Percentiles rank a stretch among this genome's conserved stretches.
Evolutionary conservation across 371 early-diverging fungal species (phyloP).

Genomic region (Mortierella sp.): DNA sequence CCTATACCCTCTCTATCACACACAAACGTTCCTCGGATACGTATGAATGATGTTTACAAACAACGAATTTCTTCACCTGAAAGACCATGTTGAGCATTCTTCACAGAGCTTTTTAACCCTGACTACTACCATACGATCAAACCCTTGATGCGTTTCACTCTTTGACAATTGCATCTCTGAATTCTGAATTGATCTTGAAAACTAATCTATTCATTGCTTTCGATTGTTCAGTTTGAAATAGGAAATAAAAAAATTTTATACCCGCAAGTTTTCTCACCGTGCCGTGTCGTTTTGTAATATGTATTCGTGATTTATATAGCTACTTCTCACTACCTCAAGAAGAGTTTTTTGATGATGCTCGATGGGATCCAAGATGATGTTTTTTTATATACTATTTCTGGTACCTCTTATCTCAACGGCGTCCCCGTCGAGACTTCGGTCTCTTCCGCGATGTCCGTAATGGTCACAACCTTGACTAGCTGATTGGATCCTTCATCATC

Average conservation of each 20-base stretch:
- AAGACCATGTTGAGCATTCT: constrained; percentile 58
- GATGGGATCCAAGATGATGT: constrained; percentile 46
- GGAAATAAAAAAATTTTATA: constrained; percentile 2
- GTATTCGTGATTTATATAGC: constrained; percentile 4
- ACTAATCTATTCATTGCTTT: background rate
- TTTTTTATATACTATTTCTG: constrained; percentile 47
- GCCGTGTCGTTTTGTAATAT: background rate
- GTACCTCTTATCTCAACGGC: constrained; percentile 56
- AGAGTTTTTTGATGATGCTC: background rate
- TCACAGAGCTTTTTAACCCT: constrained; percentile 61
- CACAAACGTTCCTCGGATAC: background rate
- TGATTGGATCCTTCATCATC: constrained; percentile 47
- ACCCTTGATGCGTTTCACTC: background rate
- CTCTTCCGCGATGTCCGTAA: constrained; percentile 52
- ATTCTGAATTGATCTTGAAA: background rate
- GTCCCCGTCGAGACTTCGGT: constrained; percentile 51
- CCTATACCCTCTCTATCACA: background rate
- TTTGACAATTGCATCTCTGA: background rate
- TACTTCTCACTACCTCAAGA: background rate
- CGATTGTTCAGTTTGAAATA: background rate
- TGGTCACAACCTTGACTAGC: constrained; percentile 52
- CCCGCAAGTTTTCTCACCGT: background rate
- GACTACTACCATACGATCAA: constrained; percentile 30
- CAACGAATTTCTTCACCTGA: constrained; percentile 61
- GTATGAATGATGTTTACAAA: constrained; percentile 56